A percentile compares a stretch with the other conserved stretches of the same genome.
Evolutionary conservation across 768 basidiomycete genomes (phyloP).

Genomic region (Boletus subparvulus): DNA sequence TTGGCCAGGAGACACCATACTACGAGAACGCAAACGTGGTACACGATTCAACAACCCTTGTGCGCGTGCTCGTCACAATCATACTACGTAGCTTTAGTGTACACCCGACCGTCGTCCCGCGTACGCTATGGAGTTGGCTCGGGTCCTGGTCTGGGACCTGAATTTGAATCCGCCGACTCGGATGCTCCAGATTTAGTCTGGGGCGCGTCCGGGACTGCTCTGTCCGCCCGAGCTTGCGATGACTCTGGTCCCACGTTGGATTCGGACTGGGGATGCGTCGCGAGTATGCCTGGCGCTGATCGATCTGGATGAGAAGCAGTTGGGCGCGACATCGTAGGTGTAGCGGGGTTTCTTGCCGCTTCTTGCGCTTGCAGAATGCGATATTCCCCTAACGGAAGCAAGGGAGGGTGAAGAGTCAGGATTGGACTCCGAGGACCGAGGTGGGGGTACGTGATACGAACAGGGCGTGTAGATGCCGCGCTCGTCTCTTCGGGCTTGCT

Average conservation of each 20-base stretch:
- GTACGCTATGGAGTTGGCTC: not conserved
- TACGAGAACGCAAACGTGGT: not conserved
- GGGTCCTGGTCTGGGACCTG: not conserved
- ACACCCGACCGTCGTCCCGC: not conserved
- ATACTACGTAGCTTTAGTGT: not conserved
- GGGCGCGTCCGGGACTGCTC: not conserved
- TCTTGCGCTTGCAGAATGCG: slow-evolving; percentile 27
- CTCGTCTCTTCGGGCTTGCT: slow-evolving; percentile 22
- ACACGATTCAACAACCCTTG: not conserved
- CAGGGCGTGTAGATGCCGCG: slow-evolving; percentile 18
- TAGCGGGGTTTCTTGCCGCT: slow-evolving; percentile 13
- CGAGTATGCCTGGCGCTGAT: not conserved
- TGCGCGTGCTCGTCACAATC: not conserved
- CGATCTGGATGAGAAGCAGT: not conserved
- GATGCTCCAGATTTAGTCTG: not conserved
- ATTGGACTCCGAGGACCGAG: not conserved
- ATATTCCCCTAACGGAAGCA: slow-evolving; percentile 20
- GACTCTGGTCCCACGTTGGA: not conserved
- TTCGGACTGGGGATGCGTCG: not conserved
- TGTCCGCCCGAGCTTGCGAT: not conserved
- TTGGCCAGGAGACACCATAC: not conserved
- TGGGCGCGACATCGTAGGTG: slow-evolving; percentile 10
- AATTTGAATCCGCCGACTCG: not conserved
- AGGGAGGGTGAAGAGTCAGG: not conserved
- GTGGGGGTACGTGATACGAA: slow-evolving; percentile 1